Conservation (phyloP, 2,329 filamentous ascomycete genomes). For the Fragosphaeria purpurea region DNA sequence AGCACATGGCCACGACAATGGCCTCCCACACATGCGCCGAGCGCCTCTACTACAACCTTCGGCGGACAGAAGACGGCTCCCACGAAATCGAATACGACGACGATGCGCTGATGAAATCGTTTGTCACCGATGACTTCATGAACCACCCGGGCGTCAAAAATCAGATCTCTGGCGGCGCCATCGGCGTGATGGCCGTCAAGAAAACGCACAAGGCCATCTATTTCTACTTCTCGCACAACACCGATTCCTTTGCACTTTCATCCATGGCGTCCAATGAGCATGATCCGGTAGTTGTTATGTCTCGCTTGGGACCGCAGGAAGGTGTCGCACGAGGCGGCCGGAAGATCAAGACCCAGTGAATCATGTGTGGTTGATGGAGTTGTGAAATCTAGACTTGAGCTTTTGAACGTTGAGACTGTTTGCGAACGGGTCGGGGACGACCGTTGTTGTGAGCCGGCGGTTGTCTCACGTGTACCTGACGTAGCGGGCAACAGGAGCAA, state of each 20-base stretch:
- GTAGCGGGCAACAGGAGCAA: too few relatives aligned
- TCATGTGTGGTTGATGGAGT: background rate
- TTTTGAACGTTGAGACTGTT: too few relatives aligned
- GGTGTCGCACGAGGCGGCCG: conserved; percentile 30
- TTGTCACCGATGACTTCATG: conserved; percentile 88
- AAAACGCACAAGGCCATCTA: conserved; percentile 66
- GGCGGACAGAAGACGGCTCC: conserved; percentile 47
- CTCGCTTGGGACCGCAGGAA: conserved; percentile 41
- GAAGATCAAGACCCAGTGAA: conserved; percentile 29
- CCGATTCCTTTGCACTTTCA: conserved; percentile 75
- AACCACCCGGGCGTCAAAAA: conserved; percentile 73
- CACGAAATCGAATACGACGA: conserved; percentile 66
- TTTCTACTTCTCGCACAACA: conserved; percentile 94
- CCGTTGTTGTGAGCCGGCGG: too few relatives aligned
- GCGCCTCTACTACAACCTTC: conserved; percentile 64
- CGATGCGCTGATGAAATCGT: conserved; percentile 59
- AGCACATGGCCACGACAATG: conserved; percentile 95
- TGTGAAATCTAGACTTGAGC: too few relatives aligned
- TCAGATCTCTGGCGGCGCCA: conserved; percentile 74
- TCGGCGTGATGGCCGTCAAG: conserved; percentile 86
- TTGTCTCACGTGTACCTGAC: too few relatives aligned
- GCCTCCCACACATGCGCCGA: conserved; percentile 81
- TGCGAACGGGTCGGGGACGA: too few relatives aligned
- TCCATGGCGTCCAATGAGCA: conserved; percentile 76
- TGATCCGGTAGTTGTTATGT: conserved; percentile 78